Percentiles rank a stretch among this genome's conserved stretches.
These are phyloP conservation scores for Zelonia costaricensis DNA, from an alignment of 208 protist genomes.

Conservation along the genomic window DNA sequence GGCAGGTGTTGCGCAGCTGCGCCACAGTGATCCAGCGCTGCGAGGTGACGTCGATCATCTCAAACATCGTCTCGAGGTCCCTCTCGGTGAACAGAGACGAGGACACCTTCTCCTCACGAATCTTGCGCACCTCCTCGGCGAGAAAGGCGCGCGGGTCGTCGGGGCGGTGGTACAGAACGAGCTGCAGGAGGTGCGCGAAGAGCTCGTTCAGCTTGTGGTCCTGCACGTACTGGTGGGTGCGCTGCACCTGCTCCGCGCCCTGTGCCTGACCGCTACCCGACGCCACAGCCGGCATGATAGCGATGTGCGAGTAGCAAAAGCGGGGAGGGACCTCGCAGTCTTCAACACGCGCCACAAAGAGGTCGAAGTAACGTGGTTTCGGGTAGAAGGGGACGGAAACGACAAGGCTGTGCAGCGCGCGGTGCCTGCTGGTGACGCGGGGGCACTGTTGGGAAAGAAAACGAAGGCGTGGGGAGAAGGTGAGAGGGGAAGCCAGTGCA, in stretches of 20 bases:
- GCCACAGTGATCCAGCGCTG: constrained; percentile 82
- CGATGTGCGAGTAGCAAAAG: too few species aligned
- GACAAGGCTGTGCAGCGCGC: too few species aligned
- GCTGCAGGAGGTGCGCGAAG: constrained; percentile 87
- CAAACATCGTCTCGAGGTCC: constrained; percentile 92
- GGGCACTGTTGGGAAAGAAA: too few species aligned
- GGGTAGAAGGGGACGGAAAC: too few species aligned
- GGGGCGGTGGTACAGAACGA: constrained; percentile 83
- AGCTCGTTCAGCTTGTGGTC: constrained; percentile 83
- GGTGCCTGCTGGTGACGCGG: too few species aligned
- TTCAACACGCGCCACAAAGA: too few species aligned
- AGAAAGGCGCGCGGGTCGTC: constrained; percentile 84
- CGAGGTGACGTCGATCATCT: constrained; percentile 89
- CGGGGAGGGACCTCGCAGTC: too few species aligned
- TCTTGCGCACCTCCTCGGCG: constrained; percentile 64
- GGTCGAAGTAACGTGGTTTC: too few species aligned
- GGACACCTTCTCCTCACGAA: constrained; percentile 59
- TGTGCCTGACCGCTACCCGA: constrained; percentile 5
- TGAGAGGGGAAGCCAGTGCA: too few species aligned
- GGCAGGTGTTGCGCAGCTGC: constrained; percentile 88
- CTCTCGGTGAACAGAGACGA: constrained; percentile 83
- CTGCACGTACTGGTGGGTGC: constrained; percentile 72
- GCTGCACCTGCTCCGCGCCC: constrained; percentile 27
- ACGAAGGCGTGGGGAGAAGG: too few species aligned
- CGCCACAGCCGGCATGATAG: constrained; percentile 16